Base-by-base conservation (phyloP, 768 basidiomycete species). In the Lactarius hatsudake region DNA sequence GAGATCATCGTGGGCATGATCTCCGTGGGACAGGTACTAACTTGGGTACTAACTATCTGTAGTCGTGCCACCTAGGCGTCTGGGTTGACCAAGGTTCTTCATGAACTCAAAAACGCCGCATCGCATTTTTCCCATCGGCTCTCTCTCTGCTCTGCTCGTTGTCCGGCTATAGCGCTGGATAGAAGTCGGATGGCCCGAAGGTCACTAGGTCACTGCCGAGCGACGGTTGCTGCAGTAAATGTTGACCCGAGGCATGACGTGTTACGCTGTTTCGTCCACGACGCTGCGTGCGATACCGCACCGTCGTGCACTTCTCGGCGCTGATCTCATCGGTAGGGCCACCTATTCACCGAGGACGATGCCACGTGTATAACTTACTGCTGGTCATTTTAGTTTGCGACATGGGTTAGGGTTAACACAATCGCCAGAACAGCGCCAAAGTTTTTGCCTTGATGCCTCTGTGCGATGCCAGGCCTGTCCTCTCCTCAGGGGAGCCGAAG, bases 1-100 rank as follows among this genome's bases (percentile, higher is more conserved):
- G 51, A 26, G 51, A 53, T 53, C 51, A 32, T 30, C 28, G 12
- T 30, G 36, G 54, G 28, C 28, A 18, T 30, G 36, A 65, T 60
- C 40, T 59, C 43, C n/a, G 57, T 58, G 55, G n/a, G 17, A 57
- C 32, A 63, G 63, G 63, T 42, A 63, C 55, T 32, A 58, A 20
- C 5, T 12, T 23, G 58, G 63, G 63, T 42, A 63, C 55, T 32
- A 58, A 20, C 5, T 12, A 40, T 12, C 17, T 6, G 5, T 6
- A 61, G 48, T 53, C 7, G 23, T 53, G 23, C 45, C 60, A 43
- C 43, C 10, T 32, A 30, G 15, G 23, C 23, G 48, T 51, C 48
- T 26, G 23, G 13, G 23, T 15, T 53, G 51, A 26, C 12, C 23
- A 15, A 26, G 51, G n/a, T 26, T 51, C 23, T 1, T 51, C 40